phyloP scores from a whole-genome alignment of 2,329 filamentous ascomycete genomes.

The Helicocarpus griseus region DNA sequence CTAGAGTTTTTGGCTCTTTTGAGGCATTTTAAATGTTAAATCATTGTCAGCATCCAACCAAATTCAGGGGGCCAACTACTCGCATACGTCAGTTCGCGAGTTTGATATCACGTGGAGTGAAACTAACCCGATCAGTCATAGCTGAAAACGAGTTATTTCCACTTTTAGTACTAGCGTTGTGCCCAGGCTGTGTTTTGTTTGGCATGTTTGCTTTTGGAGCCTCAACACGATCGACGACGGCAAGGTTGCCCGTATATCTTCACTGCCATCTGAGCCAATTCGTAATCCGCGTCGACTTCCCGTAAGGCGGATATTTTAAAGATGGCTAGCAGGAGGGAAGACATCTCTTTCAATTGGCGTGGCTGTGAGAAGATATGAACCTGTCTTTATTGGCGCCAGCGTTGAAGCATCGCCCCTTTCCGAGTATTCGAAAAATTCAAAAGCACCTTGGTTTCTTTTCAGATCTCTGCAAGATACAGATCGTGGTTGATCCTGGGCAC shows the following conservation, averaged over 20 bases:
- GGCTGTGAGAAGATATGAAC: not conserved
- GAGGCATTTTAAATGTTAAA: no score
- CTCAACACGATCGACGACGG: not conserved
- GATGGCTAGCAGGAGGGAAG: not conserved
- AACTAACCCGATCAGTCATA: not conserved
- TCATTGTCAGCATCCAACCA: no score
- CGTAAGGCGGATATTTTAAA: not conserved
- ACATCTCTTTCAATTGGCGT: not conserved
- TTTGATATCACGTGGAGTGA: not conserved
- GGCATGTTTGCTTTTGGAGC: not conserved
- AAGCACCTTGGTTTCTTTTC: not conserved
- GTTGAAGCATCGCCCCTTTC: not conserved
- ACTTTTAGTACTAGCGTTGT: constrained; percentile 2
- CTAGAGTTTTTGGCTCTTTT: no score
- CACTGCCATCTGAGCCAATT: not conserved
- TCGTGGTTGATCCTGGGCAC: no score
- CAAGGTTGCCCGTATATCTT: not conserved
- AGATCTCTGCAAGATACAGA: no score
- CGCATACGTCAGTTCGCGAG: no score
- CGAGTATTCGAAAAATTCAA: not conserved
- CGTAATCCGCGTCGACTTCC: not conserved
- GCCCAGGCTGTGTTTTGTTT: not conserved
- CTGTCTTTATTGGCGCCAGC: not conserved
- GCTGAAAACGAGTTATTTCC: constrained; percentile 7
- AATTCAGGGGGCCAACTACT: not conserved